Evolutionary conservation across 805 yeast genomes (phyloP), one percentile per base, ranked within the genome.

Genomic region (Komagataella ulmi): DNA sequence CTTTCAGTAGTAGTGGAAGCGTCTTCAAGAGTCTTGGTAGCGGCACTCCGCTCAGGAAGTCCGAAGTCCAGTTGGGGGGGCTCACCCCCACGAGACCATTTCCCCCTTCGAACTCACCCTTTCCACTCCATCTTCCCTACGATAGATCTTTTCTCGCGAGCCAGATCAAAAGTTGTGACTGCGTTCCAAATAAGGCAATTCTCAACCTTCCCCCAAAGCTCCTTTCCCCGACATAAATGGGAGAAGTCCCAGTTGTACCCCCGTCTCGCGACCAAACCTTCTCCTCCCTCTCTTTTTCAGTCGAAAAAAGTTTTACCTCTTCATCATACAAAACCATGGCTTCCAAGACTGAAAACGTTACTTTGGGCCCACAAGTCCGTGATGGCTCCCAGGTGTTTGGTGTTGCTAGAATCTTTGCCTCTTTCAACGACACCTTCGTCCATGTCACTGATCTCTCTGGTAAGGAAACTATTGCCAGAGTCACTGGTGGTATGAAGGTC

Each of bases 401-500:
- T 84, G 99, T 93, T 79, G 99, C 99, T 72, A 95, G 97, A 80
- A 93, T 93, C 84, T 93, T 82, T 73, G 99, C 99, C 70, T 95
- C 99, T 62, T 89, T 90, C 83, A 93, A 93, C 86, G 99, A 93
- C 81, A 93, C 99, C 62, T 93, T 93, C 79, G 99, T 93, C 67
- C 99, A 93, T 76, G 93, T 93, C 68, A 93, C 99, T 68, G 99
- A 93, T 82, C 80, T 90, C 67, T 88, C 98, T 68, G 99, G 99
- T 78, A 93, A 91, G 78, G 99, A 95, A 81, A 93, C 99, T 79
- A 91, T 93, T 72, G 84, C 96, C 81, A 89, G 98, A 81, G 97
- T 93, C 67, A 93, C 99, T 71, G 99, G 99, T 83, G 99, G 99
- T 79, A 93, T 93, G 99, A 93, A 93, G 84, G 99, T 93, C 76